phyloP scores from a whole-genome alignment of 805 yeast species.

The Suhomyces prunicola region DNA sequence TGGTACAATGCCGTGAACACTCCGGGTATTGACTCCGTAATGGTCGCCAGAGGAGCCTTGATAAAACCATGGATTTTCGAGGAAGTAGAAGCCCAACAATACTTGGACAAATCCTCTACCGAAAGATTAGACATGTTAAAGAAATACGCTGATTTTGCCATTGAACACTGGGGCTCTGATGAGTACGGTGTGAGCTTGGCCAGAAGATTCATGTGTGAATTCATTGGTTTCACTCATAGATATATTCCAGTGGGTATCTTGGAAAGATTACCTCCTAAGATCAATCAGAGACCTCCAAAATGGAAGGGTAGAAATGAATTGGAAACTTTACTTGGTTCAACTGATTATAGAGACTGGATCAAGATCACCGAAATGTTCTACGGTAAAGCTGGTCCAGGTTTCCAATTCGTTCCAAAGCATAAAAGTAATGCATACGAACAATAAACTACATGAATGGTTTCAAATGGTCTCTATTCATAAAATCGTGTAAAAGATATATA shows the following conservation, averaged over 20 bases:
- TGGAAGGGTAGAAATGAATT: conserved; percentile 93
- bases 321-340: conserved; percentile 83
- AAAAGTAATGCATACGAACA: conserved; percentile 77
- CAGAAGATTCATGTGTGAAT: conserved; percentile 91
- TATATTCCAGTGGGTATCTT: conserved; percentile 92
- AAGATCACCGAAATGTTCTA: conserved; percentile 92
- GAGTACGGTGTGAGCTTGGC: conserved; percentile 88
- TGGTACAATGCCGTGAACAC: conserved; percentile 72
- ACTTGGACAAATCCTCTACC: conserved; percentile 83
- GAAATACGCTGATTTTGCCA: conserved; percentile 71
- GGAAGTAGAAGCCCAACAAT: conserved; percentile 86
- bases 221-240: conserved; percentile 88
- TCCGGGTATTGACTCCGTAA: conserved; percentile 81
- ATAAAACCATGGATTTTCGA: conserved; percentile 99
- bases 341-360: conserved; percentile 92
- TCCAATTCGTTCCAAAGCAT: conserved; percentile 88
- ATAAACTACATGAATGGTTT: background rate
- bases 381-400: conserved; percentile 75
- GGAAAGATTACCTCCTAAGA: conserved; percentile 80
- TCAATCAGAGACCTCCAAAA: conserved; percentile 90
- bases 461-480: background rate
- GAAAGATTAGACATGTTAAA: conserved; percentile 79
- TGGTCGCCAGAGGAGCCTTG: conserved; percentile 97
- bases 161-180: conserved; percentile 98
- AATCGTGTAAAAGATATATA: background rate